These are phyloP conservation scores for Fusarium tupiense DNA, from an alignment of 2,329 filamentous ascomycete genomes.

Conservation along the genomic window DNA sequence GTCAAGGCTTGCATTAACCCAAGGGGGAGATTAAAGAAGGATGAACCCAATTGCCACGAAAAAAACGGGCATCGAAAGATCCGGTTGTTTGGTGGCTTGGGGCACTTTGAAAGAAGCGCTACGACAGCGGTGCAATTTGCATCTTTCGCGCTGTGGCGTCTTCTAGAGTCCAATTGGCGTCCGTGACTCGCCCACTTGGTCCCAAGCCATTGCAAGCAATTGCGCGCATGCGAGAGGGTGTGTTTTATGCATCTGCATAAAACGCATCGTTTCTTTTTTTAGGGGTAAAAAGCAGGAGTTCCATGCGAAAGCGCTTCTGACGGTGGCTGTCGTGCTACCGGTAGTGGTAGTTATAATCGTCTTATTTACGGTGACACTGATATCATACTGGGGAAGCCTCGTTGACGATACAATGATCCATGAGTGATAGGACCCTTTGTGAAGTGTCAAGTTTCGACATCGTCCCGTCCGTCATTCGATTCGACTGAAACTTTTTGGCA, in stretches of 20 bases:
- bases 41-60: constrained; percentile 27
- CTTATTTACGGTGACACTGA: background rate
- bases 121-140: background rate
- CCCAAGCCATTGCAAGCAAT: background rate
- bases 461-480: background rate
- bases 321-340: background rate
- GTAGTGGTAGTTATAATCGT: background rate
- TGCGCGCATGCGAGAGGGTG: background rate
- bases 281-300: background rate
- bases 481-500: constrained; percentile 1
- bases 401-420: background rate
- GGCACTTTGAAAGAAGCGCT: background rate
- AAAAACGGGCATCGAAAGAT: constrained; percentile 23
- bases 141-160: constrained; percentile 31
- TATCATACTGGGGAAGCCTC: background rate
- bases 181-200: constrained; percentile 4
- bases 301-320: background rate
- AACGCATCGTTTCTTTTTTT: background rate
- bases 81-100: constrained; percentile 1
- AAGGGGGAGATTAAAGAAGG: constrained; percentile 33
- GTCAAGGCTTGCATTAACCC: constrained; percentile 3
- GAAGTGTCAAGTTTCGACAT: constrained; percentile 14
- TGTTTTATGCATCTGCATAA: constrained; percentile 18
- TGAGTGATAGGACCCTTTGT: constrained; percentile 3
- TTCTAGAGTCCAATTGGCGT: constrained; percentile 10